Conservation (phyloP, 768 basidiomycete genomes). For the Antrodiella citrinella region DNA sequence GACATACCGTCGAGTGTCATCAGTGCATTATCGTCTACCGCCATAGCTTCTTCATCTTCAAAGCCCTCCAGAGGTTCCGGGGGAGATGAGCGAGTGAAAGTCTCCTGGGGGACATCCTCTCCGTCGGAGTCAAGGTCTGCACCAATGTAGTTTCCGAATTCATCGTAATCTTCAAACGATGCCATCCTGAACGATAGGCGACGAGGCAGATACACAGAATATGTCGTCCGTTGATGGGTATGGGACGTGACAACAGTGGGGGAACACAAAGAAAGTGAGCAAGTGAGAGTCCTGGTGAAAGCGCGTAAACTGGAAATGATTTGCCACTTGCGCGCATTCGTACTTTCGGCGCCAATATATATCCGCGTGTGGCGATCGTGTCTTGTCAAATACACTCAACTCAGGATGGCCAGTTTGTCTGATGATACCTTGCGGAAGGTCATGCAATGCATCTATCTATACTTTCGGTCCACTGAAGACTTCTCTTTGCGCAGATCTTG, state of each 20-base stretch:
- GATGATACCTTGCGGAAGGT: constrained; percentile 85
- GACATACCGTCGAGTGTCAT: constrained; percentile 79
- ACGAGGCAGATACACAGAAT: not conserved
- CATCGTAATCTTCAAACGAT: constrained; percentile 74
- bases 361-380: not conserved
- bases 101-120: constrained; percentile 45
- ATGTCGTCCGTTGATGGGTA: not conserved
- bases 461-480: too few relatives aligned
- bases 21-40: constrained; percentile 49
- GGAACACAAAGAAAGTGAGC: too few relatives aligned
- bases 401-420: constrained; percentile 25
- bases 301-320: not conserved
- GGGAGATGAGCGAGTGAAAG: constrained; percentile 31
- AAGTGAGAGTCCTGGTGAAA: too few relatives aligned
- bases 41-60: constrained; percentile 53
- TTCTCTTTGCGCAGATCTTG: constrained; percentile 53
- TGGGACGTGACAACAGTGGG: too few relatives aligned
- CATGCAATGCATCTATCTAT: not conserved
- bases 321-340: not conserved
- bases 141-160: constrained; percentile 98
- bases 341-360: not conserved
- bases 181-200: too few relatives aligned
- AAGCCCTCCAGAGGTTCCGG: constrained; percentile 69
- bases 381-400: not conserved
- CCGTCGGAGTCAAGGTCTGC: constrained; percentile 87